A percentile compares a stretch with the other conserved stretches of the same genome.
These are phyloP conservation scores for Trichoderma atrobrunneum DNA, from an alignment of 2,329 filamentous ascomycete species.

Conservation along the genomic window DNA sequence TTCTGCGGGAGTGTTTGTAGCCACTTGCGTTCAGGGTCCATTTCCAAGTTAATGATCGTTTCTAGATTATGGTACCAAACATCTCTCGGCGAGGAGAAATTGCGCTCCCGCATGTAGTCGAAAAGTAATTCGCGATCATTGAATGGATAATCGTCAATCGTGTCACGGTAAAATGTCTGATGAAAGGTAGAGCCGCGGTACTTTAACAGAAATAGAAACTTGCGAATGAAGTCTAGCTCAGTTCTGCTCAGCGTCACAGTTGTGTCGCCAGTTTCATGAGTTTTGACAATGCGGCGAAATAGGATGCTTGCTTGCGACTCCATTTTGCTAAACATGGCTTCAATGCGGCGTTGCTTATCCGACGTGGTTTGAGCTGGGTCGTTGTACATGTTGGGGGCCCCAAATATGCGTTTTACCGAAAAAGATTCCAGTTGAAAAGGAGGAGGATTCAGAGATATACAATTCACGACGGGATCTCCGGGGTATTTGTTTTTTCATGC, in stretches of 20 bases:
- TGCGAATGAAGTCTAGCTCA: not conserved
- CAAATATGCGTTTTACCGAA: not conserved
- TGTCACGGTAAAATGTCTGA: not conserved
- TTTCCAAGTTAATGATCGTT: not conserved
- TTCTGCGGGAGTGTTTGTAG: accelerated
- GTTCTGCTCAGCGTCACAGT: not conserved
- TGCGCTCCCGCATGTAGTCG: not conserved
- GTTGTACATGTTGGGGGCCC: not conserved
- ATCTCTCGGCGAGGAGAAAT: not conserved
- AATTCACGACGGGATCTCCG: not conserved
- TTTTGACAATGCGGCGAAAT: not conserved
- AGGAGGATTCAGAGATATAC: not conserved
- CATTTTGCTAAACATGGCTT: not conserved
- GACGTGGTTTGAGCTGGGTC: not conserved
- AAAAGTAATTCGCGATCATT: not conserved
- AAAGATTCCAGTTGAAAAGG: not conserved
- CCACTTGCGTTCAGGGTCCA: not conserved
- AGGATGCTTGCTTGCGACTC: not conserved
- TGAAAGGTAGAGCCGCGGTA: not conserved
- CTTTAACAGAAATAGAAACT: not conserved
- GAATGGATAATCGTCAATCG: not conserved
- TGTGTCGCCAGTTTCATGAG: not conserved
- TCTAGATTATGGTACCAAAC: not conserved
- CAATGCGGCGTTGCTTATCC: not conserved
- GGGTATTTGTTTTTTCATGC: not conserved